Base-by-base conservation (phyloP, 2,329 filamentous ascomycete genomes). In the Ascosphaera apis region DNA sequence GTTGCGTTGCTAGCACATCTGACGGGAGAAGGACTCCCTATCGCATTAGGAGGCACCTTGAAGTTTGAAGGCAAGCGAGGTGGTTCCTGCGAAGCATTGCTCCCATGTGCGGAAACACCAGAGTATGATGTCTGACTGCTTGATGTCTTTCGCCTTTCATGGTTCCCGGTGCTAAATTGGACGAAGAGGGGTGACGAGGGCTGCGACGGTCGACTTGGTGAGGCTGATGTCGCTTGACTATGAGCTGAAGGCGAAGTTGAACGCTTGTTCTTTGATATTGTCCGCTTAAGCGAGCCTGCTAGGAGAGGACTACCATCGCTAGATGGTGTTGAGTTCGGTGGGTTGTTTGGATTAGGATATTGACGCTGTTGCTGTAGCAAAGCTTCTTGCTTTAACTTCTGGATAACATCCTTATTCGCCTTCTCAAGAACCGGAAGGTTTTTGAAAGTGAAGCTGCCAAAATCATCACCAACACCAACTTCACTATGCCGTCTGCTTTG, bases 371-470 rank as follows among this genome's bases (percentile, higher is more conserved):
- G 69, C 25, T 66, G 64, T 47, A 76, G 83, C 59, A 93, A 66
- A 2, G 88, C 84, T 54, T 95, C 84, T 15, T 84, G 82, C 8
- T 84, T 75, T 39, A 98, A 63, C 53, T 95, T 95, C 48, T 95
- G 84, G 21, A 98, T 92, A 19, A 95, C 83, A 48, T 98, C 88
- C 52, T 98, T 98, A 57, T 98, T 98, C 37, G 88, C 88, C 54
- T 93, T 95, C 48, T 95, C 88, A 13, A 98, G 65, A 15, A 95
- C 86, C 0, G 86, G 84, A 34, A 98, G 60, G 47, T 98, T 98
- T 60, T 98, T 98, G 65, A 92, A 98, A 28, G 82, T 72, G 55
- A 98, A 98, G 42, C 72, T 83, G 21, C 88, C 88, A 61, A 98
- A 98, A 51, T 98, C 91, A 53, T 98, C 88, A 1, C 76, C 67